Conservation (phyloP, 768 basidiomycete genomes). For the Tulasnella sp. region DNA sequence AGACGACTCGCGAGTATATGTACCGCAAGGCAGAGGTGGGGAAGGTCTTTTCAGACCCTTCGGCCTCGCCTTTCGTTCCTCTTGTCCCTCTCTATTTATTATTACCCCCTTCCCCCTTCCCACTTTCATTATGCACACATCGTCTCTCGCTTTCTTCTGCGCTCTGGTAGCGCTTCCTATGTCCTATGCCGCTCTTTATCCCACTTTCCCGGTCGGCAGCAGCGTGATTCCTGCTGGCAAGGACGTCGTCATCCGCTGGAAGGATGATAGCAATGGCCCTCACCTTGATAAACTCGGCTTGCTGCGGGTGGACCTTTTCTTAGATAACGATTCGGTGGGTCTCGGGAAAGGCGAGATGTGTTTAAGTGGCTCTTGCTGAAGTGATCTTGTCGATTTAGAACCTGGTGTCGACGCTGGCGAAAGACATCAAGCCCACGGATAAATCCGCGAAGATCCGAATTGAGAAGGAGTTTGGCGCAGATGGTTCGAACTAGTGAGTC, state of each 20-base stretch:
- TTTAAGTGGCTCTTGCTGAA: not conserved
- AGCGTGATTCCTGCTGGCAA: not conserved
- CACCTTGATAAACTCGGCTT: slow-evolving; percentile 7
- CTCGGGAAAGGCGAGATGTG: not conserved
- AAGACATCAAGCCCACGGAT: slow-evolving; percentile 11
- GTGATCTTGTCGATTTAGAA: not conserved
- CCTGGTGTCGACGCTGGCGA: slow-evolving; percentile 12
- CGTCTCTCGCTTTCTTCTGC: not conserved
- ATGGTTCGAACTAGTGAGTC: slow-evolving; percentile 16
- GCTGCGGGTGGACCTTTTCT: slow-evolving; percentile 16
- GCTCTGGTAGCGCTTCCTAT: slow-evolving; percentile 6
- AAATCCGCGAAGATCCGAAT: slow-evolving; percentile 1
- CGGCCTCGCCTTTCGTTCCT: slow-evolving; percentile 6
- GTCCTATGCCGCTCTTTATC: not conserved
- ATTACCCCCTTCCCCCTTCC: not conserved
- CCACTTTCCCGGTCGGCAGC: not conserved
- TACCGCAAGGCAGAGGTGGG: not conserved
- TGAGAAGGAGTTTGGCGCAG: slow-evolving; percentile 13
- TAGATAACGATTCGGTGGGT: slow-evolving; percentile 7
- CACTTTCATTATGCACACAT: not conserved
- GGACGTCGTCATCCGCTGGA: slow-evolving; percentile 21
- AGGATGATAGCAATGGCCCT: not conserved
- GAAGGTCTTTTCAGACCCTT: not conserved
- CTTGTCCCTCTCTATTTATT: not conserved
- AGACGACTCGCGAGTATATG: not conserved